phyloP scores from a whole-genome alignment of 2,329 filamentous ascomycete species.

The Escovopsis weberi region DNA sequence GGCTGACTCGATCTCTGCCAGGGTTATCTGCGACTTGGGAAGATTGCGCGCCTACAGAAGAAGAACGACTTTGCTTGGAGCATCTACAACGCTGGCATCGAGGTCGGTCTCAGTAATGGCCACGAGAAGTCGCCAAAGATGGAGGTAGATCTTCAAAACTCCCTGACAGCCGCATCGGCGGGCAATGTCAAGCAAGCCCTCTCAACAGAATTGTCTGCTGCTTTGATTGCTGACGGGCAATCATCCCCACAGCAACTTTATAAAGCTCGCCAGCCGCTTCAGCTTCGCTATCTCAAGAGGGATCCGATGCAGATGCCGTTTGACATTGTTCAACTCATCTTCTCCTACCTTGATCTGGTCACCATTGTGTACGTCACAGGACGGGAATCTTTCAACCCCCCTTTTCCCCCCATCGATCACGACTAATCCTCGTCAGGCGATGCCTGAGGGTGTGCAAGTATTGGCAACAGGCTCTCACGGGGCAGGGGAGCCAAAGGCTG shows the following conservation, averaged over 20 bases:
- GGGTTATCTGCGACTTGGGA: constrained; percentile 29
- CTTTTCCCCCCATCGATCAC: too few species aligned
- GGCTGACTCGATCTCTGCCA: constrained; percentile 5
- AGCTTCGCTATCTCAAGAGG: constrained; percentile 17
- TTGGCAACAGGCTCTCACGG: constrained; percentile 17
- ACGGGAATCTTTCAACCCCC: neutral
- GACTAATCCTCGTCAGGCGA: constrained; percentile 7
- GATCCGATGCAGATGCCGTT: constrained; percentile 23
- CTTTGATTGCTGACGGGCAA: neutral
- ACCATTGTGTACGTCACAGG: constrained; percentile 14
- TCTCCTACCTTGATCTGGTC: constrained; percentile 19
- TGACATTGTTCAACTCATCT: constrained; percentile 23
- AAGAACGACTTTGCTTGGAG: constrained; percentile 25
- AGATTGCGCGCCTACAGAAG: constrained; percentile 23
- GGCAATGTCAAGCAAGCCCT: too few species aligned
- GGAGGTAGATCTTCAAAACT: constrained; percentile 13
- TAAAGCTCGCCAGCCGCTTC: constrained; percentile 19
- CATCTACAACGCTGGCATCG: constrained; percentile 24
- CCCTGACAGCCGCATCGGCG: too few species aligned
- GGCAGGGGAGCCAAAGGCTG: constrained; percentile 14
- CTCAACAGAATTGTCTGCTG: neutral
- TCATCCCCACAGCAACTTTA: constrained; percentile 17
- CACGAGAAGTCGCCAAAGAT: constrained; percentile 17
- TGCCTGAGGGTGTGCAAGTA: constrained; percentile 19
- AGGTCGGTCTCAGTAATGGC: constrained; percentile 15